Evolutionary conservation across 148 eudicot species (phyloP).

Genomic region (Fagopyrum esculentum): DNA sequence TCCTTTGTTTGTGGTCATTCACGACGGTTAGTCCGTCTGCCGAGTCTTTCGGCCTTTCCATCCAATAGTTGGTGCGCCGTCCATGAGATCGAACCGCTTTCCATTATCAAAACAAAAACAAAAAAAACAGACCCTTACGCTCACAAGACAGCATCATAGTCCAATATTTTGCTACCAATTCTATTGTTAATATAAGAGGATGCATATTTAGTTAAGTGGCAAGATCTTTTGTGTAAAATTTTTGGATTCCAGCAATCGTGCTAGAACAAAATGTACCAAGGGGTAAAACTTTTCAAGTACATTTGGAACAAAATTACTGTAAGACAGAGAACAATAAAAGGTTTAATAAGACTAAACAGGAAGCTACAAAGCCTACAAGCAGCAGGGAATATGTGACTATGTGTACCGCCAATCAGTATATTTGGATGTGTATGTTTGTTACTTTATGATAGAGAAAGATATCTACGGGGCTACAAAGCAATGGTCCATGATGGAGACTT

Average conservation of each 20-base stretch:
- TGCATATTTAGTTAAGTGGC: too few relatives aligned
- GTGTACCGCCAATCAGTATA: neutral
- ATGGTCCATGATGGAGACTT: neutral
- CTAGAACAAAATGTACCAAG: neutral
- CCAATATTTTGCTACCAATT: too few relatives aligned
- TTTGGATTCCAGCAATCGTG: neutral
- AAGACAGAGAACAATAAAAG: neutral
- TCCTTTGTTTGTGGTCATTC: too few relatives aligned
- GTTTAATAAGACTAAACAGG: neutral
- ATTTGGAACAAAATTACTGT: neutral
- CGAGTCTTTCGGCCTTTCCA: too few relatives aligned
- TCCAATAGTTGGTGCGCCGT: too few relatives aligned
- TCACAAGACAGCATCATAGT: too few relatives aligned
- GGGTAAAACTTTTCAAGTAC: neutral
- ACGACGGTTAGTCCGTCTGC: too few relatives aligned
- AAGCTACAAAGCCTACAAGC: neutral
- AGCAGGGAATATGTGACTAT: neutral
- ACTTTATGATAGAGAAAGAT: neutral
- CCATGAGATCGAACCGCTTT: too few relatives aligned
- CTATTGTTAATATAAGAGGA: too few relatives aligned
- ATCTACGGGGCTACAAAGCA: neutral
- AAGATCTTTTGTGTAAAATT: neutral
- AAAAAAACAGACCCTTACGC: neutral
- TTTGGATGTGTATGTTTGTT: neutral
- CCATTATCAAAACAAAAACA: too few relatives aligned